These are phyloP conservation scores for Arachnopeziza araneosa DNA, from an alignment of 2,329 filamentous ascomycete species.

Conservation along the genomic window DNA sequence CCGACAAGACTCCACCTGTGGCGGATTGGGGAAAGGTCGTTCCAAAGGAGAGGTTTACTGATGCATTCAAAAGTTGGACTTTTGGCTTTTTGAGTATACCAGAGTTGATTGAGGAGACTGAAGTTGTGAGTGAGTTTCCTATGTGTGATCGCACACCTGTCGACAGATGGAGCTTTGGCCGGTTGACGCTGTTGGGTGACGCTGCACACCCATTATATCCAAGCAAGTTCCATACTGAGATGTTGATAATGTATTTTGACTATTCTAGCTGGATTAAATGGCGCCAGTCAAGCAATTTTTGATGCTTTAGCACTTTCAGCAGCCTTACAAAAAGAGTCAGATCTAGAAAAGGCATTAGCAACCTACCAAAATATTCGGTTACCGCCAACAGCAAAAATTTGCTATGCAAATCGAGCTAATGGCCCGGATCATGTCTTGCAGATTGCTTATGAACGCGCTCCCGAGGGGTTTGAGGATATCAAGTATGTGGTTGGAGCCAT, in stretches of 20 bases:
- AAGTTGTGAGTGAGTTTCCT: conserved; percentile 40
- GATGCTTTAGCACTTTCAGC: conserved; percentile 37
- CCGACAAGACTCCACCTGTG: conserved; percentile 38
- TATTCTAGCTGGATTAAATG: conserved; percentile 34
- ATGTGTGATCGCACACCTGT: conserved; percentile 42
- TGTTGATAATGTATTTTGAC: neutral
- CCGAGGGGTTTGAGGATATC: conserved; percentile 36
- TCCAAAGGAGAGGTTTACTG: conserved; percentile 35
- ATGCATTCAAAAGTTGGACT: conserved; percentile 36
- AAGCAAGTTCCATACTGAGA: conserved; percentile 11
- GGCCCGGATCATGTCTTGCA: conserved; percentile 42
- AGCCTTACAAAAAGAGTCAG: conserved; percentile 27
- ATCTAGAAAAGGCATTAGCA: conserved; percentile 32
- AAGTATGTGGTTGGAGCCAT: conserved; percentile 36
- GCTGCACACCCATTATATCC: conserved; percentile 38
- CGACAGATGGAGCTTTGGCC: conserved; percentile 34
- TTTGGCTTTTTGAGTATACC: conserved; percentile 39
- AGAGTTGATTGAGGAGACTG: conserved; percentile 37
- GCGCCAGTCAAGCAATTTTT: conserved; percentile 40
- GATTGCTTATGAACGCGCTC: conserved; percentile 39
- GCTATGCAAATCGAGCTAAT: conserved; percentile 41
- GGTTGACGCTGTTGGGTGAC: conserved; percentile 37
- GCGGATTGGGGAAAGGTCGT: conserved; percentile 40
- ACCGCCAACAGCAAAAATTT: conserved; percentile 39
- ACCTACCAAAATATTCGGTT: conserved; percentile 36